Percentiles rank a stretch among this genome's conserved stretches.
phyloP scores from a whole-genome alignment of 495 filamentous ascomycete genomes.

The Echria macrotheca region DNA sequence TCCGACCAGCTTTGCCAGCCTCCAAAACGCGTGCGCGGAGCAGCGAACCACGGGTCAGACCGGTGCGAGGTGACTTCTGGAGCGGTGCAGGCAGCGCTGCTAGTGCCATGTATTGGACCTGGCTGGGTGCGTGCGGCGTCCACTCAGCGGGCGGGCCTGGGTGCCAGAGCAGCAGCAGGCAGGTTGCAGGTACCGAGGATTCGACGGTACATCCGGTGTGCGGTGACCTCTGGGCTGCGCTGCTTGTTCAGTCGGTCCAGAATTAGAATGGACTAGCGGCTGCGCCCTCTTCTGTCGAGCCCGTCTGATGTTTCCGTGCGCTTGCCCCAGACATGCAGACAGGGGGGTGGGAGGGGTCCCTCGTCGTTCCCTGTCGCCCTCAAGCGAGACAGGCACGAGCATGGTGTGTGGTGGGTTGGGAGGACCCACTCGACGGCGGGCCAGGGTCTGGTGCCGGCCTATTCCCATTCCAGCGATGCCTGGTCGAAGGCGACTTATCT shows the following conservation, averaged over 20 bases:
- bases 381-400: constrained; percentile 40
- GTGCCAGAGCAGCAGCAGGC: too few relatives aligned
- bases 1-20: constrained; percentile 10
- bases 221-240: background rate
- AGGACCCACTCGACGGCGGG: background rate
- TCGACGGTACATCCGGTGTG: constrained; percentile 22
- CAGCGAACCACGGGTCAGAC: constrained; percentile 20
- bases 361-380: constrained; percentile 37
- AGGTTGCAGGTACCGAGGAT: constrained; percentile 20
- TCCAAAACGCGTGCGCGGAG: background rate
- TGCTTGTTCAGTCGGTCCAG: constrained; percentile 17
- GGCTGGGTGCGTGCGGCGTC: background rate
- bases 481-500: constrained; percentile 25
- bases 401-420: constrained; percentile 27
- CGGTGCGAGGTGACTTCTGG: constrained; percentile 13
- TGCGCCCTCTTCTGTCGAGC: constrained; percentile 29
- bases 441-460: constrained; percentile 10
- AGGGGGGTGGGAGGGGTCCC: constrained; percentile 21
- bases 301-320: constrained; percentile 45
- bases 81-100: constrained; percentile 16
- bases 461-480: constrained; percentile 24
- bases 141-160: background rate
- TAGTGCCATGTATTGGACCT: constrained; percentile 18
- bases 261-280: constrained; percentile 31
- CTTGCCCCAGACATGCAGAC: constrained; percentile 46